Evolutionary conservation across 2,329 filamentous ascomycete species (phyloP).

Genomic region (Thermoascus crustaceus): DNA sequence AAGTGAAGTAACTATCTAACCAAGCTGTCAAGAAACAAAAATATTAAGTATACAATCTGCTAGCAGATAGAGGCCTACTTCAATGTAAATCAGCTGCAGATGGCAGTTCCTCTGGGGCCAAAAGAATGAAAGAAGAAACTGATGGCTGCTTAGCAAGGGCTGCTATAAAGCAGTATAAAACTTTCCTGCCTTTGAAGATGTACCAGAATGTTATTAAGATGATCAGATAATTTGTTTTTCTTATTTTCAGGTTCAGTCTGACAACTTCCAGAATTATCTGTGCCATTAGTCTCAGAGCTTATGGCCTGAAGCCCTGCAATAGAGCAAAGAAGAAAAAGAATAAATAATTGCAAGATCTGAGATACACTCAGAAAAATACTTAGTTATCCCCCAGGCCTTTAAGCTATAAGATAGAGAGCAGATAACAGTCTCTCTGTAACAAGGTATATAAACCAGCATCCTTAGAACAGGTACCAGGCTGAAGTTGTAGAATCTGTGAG

Average conservation of each 20-base stretch:
- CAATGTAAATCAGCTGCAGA: slow-evolving; percentile 59
- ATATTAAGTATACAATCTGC: slow-evolving; percentile 65
- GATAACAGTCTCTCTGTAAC: slow-evolving; percentile 47
- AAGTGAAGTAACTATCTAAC: slow-evolving; percentile 66
- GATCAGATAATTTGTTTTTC: neutral
- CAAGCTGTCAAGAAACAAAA: slow-evolving; percentile 71
- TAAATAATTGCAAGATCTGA: slow-evolving; percentile 10
- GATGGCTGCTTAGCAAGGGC: slow-evolving; percentile 8
- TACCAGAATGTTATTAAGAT: slow-evolving; percentile 4
- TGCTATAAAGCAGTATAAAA: no score
- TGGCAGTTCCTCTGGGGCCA: slow-evolving; percentile 61
- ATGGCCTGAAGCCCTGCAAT: slow-evolving; percentile 7
- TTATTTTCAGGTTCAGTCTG: slow-evolving; percentile 13
- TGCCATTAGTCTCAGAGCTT: no score
- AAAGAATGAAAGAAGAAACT: slow-evolving; percentile 70
- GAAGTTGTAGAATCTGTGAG: slow-evolving; percentile 50
- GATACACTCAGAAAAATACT: slow-evolving; percentile 4
- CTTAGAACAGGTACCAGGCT: slow-evolving; percentile 57
- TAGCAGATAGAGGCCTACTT: slow-evolving; percentile 62
- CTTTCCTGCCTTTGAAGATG: no score
- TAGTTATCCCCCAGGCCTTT: no score
- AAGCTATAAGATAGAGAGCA: no score
- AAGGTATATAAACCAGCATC: slow-evolving; percentile 53
- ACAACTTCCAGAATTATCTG: no score
- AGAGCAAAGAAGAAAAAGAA: slow-evolving; percentile 10